A percentile compares a stretch with the other conserved stretches of the same genome.
Conservation (phyloP, 768 basidiomycete species). For the Lentinula sp. region DNA sequence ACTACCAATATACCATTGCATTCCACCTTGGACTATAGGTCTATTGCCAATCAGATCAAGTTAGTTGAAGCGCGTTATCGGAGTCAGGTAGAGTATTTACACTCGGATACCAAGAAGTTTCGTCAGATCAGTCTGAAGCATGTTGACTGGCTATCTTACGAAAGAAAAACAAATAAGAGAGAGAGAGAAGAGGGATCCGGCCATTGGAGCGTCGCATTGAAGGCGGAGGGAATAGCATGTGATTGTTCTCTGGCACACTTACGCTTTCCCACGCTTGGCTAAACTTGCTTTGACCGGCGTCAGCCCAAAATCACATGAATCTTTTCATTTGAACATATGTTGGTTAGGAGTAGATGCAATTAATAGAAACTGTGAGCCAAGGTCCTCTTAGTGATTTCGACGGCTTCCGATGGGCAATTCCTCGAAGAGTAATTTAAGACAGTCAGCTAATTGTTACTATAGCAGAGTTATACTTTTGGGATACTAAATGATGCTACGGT, state of each 20-base stretch:
- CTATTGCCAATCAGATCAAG: constrained; percentile 24
- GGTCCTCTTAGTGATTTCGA: too few relatives aligned
- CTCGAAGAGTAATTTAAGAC: too few relatives aligned
- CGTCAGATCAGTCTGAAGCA: constrained; percentile 52
- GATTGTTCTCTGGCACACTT: not conserved
- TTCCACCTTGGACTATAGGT: constrained; percentile 82
- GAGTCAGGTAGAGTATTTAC: constrained; percentile 23
- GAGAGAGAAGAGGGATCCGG: not conserved
- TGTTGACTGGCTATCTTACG: constrained; percentile 17
- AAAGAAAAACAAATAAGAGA: not conserved
- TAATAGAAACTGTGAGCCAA: too few relatives aligned
- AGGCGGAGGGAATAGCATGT: not conserved
- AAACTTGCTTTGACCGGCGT: too few relatives aligned
- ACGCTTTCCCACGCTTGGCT: not conserved
- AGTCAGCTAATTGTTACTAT: too few relatives aligned
- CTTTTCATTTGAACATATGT: too few relatives aligned
- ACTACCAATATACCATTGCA: constrained; percentile 68
- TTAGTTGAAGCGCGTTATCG: not conserved
- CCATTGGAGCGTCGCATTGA: not conserved
- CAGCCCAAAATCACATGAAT: too few relatives aligned
- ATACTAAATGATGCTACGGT: too few relatives aligned
- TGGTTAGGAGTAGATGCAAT: too few relatives aligned
- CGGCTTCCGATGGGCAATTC: too few relatives aligned
- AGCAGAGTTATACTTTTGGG: too few relatives aligned
- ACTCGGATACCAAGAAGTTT: constrained; percentile 60